Evolutionary conservation across 75 land plant species (phyloP), one percentile per base, ranked within the genome.

Genomic region (Selaginella tamariscina): DNA sequence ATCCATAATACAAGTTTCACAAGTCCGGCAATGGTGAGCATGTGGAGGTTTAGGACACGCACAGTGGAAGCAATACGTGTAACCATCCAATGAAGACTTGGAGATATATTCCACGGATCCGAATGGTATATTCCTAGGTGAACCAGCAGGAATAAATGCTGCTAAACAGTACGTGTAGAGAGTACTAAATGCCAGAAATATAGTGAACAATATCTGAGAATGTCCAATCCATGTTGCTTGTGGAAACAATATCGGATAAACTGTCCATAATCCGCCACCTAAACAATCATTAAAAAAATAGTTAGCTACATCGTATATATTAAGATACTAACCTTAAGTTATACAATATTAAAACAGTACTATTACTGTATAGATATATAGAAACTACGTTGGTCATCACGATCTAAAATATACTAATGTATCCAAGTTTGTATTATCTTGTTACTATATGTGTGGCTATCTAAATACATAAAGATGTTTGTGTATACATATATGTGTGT

Each of bases 221-320:
- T 59, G 70, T 71, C 0, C 79, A 76, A 31, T 65, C 63, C 62
- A 84, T 70, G 13, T 73, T 68, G 0, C 11, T 15, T 39, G 49
- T 39, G 97, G 75, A 63, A 88, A 95, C 44, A 95, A 65, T 59
- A 86, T 65, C 2, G 97, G 99, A 55, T 82, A 83, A 9, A 80
- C 77, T 2, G 89, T 83, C 97, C 93, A 95, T 2, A 88, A 72
- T n/a, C 99, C 97, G 73, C 85, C 87, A 84, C 85, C 97, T 95
- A n/a, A 64, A 22, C 33, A 33, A 28, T 8, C 8, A 9, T 65
- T 9, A 8, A 2, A 26, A n/a, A 59, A 21, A n/a, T 2, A 9
- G 26, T 9, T 26, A 8, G 63, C 63, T 9, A 26, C 2, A 26
- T 59, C 63, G 9, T 59, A 26, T 26, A 5, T 59, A 2, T 59